A percentile compares a stretch with the other conserved stretches of the same genome.
Conservation (phyloP, 177 flowering plant species). For the Telopea speciosissima region DNA sequence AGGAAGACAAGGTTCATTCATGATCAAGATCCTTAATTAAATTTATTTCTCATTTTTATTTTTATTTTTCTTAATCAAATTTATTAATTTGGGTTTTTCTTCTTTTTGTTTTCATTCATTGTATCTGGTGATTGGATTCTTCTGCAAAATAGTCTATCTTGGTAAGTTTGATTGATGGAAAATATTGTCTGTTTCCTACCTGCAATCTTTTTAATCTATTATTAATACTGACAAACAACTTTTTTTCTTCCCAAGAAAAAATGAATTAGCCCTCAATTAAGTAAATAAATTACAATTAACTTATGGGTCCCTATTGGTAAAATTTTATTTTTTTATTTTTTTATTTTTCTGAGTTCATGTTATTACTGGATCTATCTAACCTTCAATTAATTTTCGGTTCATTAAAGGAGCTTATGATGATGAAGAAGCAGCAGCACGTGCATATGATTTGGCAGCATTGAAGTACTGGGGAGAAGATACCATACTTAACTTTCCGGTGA, state of each 20-base stretch:
- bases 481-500: conserved; percentile 63
- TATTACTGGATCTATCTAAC: background rate
- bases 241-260: too few species aligned
- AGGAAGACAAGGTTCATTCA: conserved; percentile 37
- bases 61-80: background rate
- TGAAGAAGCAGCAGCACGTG: conserved; percentile 80
- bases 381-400: background rate
- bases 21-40: background rate
- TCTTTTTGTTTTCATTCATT: background rate
- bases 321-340: too few species aligned
- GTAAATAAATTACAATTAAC: too few species aligned
- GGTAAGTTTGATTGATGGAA: conserved; percentile 25
- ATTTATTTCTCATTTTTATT: background rate
- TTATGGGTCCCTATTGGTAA: too few species aligned
- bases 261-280: too few species aligned
- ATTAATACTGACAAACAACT: too few species aligned
- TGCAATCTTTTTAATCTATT: background rate
- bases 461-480: conserved; percentile 80
- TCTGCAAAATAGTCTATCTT: conserved; percentile 32
- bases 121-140: background rate
- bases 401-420: conserved; percentile 66
- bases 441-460: conserved; percentile 86
- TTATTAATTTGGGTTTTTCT: background rate
- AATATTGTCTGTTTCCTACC: too few species aligned
- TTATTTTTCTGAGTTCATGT: too few species aligned